Evolutionary conservation across 2,329 filamentous ascomycete species (phyloP).

Genomic region (Colletotrichum filicis): DNA sequence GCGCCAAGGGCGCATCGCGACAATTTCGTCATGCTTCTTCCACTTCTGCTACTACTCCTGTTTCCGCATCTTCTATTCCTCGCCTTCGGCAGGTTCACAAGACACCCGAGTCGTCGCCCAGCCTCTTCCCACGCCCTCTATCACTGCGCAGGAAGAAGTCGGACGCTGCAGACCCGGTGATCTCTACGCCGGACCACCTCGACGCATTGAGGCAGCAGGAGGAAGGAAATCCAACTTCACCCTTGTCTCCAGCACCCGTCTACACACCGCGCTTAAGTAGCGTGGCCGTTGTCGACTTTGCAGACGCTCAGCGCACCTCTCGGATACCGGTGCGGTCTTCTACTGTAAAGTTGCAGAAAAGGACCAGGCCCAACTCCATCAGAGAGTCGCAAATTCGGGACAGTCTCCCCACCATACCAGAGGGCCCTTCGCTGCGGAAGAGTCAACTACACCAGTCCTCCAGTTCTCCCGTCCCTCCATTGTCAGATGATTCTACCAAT

Average conservation of each 20-base stretch:
- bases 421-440: conserved; percentile 59
- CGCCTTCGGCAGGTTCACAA: conserved; percentile 31
- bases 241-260: conserved; percentile 35
- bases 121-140: conserved; percentile 40
- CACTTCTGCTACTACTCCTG: conserved; percentile 38
- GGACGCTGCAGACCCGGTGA: conserved; percentile 34
- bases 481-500: conserved; percentile 26
- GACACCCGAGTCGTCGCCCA: conserved; percentile 33
- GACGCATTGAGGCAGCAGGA: conserved; percentile 51
- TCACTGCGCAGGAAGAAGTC: conserved; percentile 32
- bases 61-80: conserved; percentile 29
- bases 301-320: conserved; percentile 38
- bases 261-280: neutral
- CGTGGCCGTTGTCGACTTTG: conserved; percentile 8
- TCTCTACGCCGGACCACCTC: conserved; percentile 49
- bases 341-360: conserved; percentile 65
- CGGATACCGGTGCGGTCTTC: conserved; percentile 33
- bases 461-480: conserved; percentile 38
- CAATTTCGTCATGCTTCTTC: conserved; percentile 20
- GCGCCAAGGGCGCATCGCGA: neutral
- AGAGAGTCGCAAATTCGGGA: conserved; percentile 47
- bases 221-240: conserved; percentile 39
- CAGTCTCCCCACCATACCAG: conserved; percentile 61
- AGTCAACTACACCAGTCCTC: conserved; percentile 49
- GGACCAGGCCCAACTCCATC: conserved; percentile 41